Evolutionary conservation across 306 rosid species (phyloP).

Genomic region (Biancaea sappan): DNA sequence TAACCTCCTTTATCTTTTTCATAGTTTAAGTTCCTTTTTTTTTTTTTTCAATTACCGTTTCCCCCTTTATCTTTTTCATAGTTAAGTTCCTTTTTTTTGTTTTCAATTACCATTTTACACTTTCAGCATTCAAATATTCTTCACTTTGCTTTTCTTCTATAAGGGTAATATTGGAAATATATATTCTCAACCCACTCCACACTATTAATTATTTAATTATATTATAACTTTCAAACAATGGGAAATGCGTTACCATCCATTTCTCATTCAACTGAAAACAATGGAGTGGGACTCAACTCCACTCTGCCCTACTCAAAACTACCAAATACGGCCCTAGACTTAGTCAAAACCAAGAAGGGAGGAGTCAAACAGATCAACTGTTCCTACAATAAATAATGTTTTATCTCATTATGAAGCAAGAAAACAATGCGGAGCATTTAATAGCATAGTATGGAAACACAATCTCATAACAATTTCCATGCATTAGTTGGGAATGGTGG

Average conservation of each 20-base stretch:
- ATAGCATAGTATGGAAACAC: background rate
- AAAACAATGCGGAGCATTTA: background rate
- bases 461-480: constrained; percentile 12
- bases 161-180: background rate
- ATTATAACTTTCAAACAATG: background rate
- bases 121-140: background rate
- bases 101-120: background rate
- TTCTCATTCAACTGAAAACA: background rate
- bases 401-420: background rate
- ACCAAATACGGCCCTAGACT: background rate
- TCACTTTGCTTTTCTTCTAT: background rate
- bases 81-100: background rate
- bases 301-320: background rate
- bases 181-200: background rate
- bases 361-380: background rate
- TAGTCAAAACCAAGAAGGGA: background rate
- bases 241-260: background rate
- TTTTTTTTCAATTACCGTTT: background rate
- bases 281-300: background rate
- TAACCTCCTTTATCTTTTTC: no score
- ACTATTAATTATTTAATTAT: background rate
- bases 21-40: background rate
- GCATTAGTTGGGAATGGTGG: constrained; percentile 14
- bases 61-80: background rate
- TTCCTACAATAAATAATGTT: background rate